Conservation (phyloP, 495 filamentous ascomycete species). For the Hypoxylon cercidicola region DNA sequence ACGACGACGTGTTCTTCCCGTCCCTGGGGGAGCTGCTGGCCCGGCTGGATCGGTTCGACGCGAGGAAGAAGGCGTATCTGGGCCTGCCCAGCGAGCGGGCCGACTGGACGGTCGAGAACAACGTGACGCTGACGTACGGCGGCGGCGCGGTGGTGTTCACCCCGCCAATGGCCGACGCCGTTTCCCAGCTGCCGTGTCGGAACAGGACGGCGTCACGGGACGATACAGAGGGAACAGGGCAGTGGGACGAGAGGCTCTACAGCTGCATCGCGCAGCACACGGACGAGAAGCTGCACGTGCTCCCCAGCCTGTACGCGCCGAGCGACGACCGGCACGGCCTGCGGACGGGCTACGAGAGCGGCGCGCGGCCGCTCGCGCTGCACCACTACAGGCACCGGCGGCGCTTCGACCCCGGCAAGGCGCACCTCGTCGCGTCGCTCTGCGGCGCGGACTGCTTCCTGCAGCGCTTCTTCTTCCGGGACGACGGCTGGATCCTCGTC, state of each 20-base stretch:
- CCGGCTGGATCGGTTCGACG: constrained; percentile 58
- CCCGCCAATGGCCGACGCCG: constrained; percentile 54
- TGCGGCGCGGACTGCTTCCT: constrained; percentile 68
- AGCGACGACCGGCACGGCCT: constrained; percentile 63
- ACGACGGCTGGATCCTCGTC: constrained; percentile 65
- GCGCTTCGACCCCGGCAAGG: constrained; percentile 59
- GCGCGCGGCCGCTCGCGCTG: constrained; percentile 62
- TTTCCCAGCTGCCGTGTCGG: constrained; percentile 49
- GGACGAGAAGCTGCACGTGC: constrained; percentile 58
- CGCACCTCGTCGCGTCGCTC: constrained; percentile 57
- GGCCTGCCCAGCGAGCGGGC: constrained; percentile 67
- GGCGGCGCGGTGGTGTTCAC: constrained; percentile 71
- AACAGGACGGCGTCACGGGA: constrained; percentile 24
- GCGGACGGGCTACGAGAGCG: constrained; percentile 67
- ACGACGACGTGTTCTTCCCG: constrained; percentile 65
- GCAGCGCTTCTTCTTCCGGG: constrained; percentile 64
- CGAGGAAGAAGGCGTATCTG: constrained; percentile 61
- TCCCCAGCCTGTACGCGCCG: constrained; percentile 59
- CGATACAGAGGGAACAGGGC: constrained; percentile 12
- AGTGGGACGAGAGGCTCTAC: constrained; percentile 53
- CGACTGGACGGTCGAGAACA: constrained; percentile 47
- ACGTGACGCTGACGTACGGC: constrained; percentile 65
- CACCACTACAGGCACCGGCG: constrained; percentile 70
- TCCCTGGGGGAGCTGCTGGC: constrained; percentile 61
- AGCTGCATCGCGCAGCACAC: constrained; percentile 66